Evolutionary conservation across 345 rosid species (phyloP).

Genomic region (Rubroshorea leprosula): DNA sequence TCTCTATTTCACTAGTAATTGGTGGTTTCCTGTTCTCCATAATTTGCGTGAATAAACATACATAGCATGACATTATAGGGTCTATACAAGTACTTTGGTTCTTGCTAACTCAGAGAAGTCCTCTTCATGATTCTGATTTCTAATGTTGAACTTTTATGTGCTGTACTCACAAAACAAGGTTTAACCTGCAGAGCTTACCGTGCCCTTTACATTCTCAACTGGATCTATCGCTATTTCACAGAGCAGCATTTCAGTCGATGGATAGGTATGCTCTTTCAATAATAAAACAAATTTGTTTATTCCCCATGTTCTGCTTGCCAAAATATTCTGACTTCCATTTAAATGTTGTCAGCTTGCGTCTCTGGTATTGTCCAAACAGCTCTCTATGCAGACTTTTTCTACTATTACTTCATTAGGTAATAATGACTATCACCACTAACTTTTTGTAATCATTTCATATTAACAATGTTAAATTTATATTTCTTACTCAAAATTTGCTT

Average conservation of each 20-base stretch:
- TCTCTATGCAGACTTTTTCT: conserved; percentile 90
- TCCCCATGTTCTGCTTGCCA: neutral
- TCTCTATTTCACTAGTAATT: neutral
- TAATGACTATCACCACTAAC: neutral
- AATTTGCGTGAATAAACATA: neutral
- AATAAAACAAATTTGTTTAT: neutral
- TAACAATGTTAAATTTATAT: neutral
- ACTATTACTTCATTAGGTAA: conserved; percentile 84
- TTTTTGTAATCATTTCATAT: neutral
- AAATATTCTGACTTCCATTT: conserved; percentile 12
- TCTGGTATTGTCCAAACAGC: conserved; percentile 86
- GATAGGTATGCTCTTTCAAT: conserved; percentile 48
- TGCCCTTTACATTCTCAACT: conserved; percentile 75
- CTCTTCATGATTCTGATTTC: neutral
- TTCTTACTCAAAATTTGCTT: neutral
- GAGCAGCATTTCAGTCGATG: conserved; percentile 63
- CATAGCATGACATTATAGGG: neutral
- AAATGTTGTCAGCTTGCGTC: conserved; percentile 56
- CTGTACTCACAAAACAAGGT: neutral
- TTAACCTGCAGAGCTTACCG: conserved; percentile 71
- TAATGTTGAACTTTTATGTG: neutral
- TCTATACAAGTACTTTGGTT: neutral
- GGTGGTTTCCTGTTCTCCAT: neutral
- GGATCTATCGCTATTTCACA: conserved; percentile 74
- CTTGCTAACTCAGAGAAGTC: neutral